Percentiles rank a stretch among this genome's conserved stretches.
phyloP scores from a whole-genome alignment of 495 filamentous ascomycete species.

The Aspergillus mulundensis region DNA sequence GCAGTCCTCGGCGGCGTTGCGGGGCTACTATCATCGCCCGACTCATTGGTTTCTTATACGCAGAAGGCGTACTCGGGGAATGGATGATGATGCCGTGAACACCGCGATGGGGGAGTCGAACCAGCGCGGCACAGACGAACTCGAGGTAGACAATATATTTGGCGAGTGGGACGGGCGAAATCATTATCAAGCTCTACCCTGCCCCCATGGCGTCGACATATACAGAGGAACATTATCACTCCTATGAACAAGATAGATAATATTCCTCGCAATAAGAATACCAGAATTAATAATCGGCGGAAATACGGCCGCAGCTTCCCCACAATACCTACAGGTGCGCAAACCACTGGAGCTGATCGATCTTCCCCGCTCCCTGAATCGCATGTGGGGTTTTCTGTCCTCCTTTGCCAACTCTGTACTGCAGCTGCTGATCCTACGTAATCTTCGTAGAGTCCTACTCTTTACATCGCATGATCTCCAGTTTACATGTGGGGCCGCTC shows the following conservation, averaged over 20 bases:
- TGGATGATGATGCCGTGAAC: not conserved
- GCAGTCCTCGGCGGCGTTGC: conserved; percentile 6
- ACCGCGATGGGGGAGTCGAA: not conserved
- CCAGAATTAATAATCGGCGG: not conserved
- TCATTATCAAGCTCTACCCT: not conserved
- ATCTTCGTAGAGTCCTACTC: not conserved
- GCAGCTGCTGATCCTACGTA: not conserved
- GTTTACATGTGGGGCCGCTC: not conserved
- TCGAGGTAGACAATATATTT: too few species aligned
- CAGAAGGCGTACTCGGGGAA: not conserved
- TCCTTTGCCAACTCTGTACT: not conserved
- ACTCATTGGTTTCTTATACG: not conserved
- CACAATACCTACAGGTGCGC: not conserved
- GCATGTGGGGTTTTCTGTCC: not conserved
- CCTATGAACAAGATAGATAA: too few species aligned
- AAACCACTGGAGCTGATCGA: not conserved
- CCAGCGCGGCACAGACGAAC: not conserved
- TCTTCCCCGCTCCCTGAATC: not conserved
- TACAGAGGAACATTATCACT: too few species aligned
- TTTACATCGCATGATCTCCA: not conserved
- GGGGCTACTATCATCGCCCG: not conserved
- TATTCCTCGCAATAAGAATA: not conserved
- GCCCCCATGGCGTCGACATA: too few species aligned
- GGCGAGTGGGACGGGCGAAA: too few species aligned
- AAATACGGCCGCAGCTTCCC: not conserved